Base-by-base conservation (phyloP, 2,329 filamentous ascomycete species). In the Colletotrichum sp. region DNA sequence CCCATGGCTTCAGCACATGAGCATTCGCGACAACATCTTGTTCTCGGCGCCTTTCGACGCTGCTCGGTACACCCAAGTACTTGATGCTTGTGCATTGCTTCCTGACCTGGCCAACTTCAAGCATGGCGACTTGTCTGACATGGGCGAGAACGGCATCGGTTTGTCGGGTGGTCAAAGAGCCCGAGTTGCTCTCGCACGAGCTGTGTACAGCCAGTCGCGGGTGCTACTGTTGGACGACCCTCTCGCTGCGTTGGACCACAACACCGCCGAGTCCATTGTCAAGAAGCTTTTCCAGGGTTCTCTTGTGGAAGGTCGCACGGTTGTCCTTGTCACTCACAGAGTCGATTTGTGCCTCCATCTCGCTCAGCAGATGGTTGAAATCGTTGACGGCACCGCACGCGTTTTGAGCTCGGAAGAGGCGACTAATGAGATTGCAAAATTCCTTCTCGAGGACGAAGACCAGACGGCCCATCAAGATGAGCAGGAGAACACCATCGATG, bases 311-410 rank as follows among this genome's bases (percentile, higher is more conserved):
- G 89, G 87, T 8, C 90, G 94, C 7, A 94, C 94, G 0, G 93
- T 95, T 0, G 90, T 97, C n/a, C 91, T 96, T 57, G 94, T 96
- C 64, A 96, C 95, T 0, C 94, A 96, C 81, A 89, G 93, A 48
- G 93, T 96, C n/a, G 93, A 96, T 76, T 86, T 98, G 12, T 94
- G 95, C 75, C 90, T 92, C 24, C 88, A 90, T n/a, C 87, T 96
- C 59, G 94, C 95, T 3, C 87, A 93, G 65, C 94, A 97, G 80
- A 89, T 95, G 18, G 85, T 98, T 12, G 92, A 96, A 72, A 88
- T 98, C 12, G 83, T 88, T 1, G 87, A 93, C 43, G 93, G 94
- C 2, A 85, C 83, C 66, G 92, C 91, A 5, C 86, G 83, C 59
- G 83, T 90, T 2, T 83, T 90, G 60, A 86, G 86, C 15, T 83